Evolutionary conservation across 106 monocot genomes (phyloP), one percentile per base, ranked within the genome.

Genomic region (Amphibolis antarctica): DNA sequence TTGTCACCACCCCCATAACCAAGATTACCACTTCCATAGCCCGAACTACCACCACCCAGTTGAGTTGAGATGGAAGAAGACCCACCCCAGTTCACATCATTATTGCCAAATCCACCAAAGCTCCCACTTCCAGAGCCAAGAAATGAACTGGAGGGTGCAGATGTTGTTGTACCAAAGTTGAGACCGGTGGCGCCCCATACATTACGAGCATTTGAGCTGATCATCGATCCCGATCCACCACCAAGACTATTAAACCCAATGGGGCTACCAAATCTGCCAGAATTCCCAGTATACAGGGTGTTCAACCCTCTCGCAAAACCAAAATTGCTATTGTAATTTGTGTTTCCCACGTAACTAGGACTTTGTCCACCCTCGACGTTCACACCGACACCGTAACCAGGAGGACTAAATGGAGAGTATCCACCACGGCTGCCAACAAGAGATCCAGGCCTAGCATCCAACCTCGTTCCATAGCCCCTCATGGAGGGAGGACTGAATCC

Each of bases 31-130:
- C 53, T 66, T 46, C 60, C 67, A 77, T 69, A 82, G 15, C 66
- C 69, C 30, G 74, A 71, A 44, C 58, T 57, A 64, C 58, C 73
- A 14, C 68, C 44, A 48, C 46, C 46, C 44, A 10, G 45, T 6
- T 59, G 82, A 49, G 71, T 66, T 52, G 85, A 62, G 55, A 72
- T 55, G 55, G 80, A 69, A 46, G 76, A 74, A 22, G 80, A 69
- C 28, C 67, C 75, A 31, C 78, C 87, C 92, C 86, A 92, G 45
- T 80, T 82, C 48, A 81, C 45, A 25, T 52, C 52, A 59, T 59
- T 74, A 64, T 76, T 86, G 26, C 74, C 81, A 75, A 86, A 86
- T 14, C 63, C 81, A 62, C 72, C 82, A 67, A 83, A 65, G 59
- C 68, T 64, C 43, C 79, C 84, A 75, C 30, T 80, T 47, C 75